Evolutionary conservation across 139 green algal genomes (phyloP), one percentile per base, ranked within the genome.

Genomic region (Nannochloris sp.): DNA sequence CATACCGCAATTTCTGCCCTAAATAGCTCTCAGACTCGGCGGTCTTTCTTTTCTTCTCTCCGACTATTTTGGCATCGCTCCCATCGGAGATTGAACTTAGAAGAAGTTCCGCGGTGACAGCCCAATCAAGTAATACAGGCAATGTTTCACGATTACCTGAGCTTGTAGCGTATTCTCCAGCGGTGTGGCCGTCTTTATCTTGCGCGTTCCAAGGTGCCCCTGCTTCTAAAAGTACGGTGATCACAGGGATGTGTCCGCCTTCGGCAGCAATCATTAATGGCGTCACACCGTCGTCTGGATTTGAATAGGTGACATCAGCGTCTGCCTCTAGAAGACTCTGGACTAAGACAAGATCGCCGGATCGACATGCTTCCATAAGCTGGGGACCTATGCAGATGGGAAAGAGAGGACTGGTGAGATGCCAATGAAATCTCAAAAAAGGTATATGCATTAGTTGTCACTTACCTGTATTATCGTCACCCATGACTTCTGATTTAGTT

Each of bases 321-420:
- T 79, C 83, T 14, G 66, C 73, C 0, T 64, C 71, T 46, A 90
- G 66, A 48, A 87, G 68, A 55, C 64, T 6, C 31, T 39, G 24
- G 2, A 80, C 71, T 1, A 44, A 45, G 14, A 75, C 65, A 24
- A 34, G 44, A 31, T 84, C 69, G 25, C 68, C 75, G 6, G 39
- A 48, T 38, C 38, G 45, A 13, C 60, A 58, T 23, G 61, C 61
- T 19, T 31, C 36, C 9, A 74, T 12, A 39, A 74, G 57, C 12
- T 55, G 55, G 6, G 8, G 15, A 19, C 51, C 10, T 12, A 9
- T 45, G 9, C 37, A 9, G 37, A 9, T 45, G 10, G 37, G 9
- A 9, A 12, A 45, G 37, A 12, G 37, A 45, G 9, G 9, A n/a
- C n/a, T n/a, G n/a, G n/a, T n/a, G n/a, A n/a, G n/a, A n/a, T n/a